Evolutionary conservation across 2,329 filamentous ascomycete species (phyloP), one percentile per base, ranked within the genome.

Genomic region (Venturia aucupariae): DNA sequence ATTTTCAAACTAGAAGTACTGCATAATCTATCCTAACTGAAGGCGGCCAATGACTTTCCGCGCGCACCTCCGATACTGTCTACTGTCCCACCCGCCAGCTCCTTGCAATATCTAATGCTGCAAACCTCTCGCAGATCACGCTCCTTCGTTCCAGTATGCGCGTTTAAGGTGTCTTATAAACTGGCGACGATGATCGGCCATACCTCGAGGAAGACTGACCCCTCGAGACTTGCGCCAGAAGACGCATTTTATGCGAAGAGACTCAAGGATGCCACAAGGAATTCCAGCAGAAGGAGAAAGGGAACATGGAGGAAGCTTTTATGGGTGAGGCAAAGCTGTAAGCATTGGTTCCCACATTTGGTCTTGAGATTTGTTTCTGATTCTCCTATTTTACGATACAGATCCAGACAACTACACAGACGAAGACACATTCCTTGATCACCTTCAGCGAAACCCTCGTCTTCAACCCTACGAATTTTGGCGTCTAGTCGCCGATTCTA

Each of bases 331-430:
- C 94, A 97, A 75, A 90, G 90, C 41, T 96, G 51, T 35, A 35
- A 10, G 90, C 92, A 79, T 68, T 86, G n/a, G 8, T 4, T 39
- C 24, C 15, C 35, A 17, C 19, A 22, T 17, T 24, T 11, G n/a
- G 15, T 38, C 8, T 35, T 77, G 30, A 19, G 46, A 22, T 24
- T 27, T 44, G 60, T 24, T 35, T 24, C 41, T 39, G 62, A 63
- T n/a, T n/a, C 60, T 1, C 41, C 60, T 39, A 61, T 60, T 92
- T 90, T 35, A 17, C 51, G 46, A 51, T 3, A 32, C 27, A 57
- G 51, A 95, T 73, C 92, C 94, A n/a, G 94, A 99, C 75, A 99
- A 99, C 75, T 97, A 97, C 74, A 97, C 94, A 48, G 94, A 99
- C 74, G 92, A 94, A 73, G 90, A 90, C 66, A 97, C 94, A 1